Conservation (phyloP, 345 rosid species). For the Bretschneidera sinensis region DNA sequence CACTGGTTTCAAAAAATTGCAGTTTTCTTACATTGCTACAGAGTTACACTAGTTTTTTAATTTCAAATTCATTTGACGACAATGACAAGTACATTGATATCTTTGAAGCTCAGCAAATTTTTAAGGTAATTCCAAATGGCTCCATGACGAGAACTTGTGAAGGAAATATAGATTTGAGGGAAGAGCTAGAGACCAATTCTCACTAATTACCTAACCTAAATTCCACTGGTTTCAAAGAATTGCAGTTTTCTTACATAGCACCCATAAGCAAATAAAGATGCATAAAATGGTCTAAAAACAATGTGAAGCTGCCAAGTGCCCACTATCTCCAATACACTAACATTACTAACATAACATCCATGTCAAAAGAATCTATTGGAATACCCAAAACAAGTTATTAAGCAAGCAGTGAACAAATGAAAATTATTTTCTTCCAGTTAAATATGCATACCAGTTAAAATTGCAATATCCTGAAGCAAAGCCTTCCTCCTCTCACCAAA, state of each 20-base stretch:
- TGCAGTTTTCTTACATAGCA: too few species aligned
- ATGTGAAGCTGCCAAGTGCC: too few species aligned
- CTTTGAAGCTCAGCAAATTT: not conserved
- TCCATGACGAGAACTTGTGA: not conserved
- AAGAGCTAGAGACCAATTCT: too few species aligned
- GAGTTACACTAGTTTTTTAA: too few species aligned
- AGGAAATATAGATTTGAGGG: not conserved
- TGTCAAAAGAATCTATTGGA: not conserved
- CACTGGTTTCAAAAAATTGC: too few species aligned
- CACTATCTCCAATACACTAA: too few species aligned
- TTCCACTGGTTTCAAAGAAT: too few species aligned
- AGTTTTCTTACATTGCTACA: not conserved
- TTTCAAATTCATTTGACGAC: not conserved
- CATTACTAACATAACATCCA: too few species aligned
- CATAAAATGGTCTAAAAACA: too few species aligned
- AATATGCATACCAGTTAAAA: slow-evolving; percentile 58
- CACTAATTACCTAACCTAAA: too few species aligned
- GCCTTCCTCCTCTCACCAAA: slow-evolving; percentile 99
- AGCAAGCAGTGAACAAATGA: not conserved
- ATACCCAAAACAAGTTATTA: not conserved
- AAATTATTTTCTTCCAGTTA: not conserved
- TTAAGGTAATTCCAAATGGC: not conserved
- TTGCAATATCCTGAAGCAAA: slow-evolving; percentile 91
- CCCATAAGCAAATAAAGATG: too few species aligned
- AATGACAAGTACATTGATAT: not conserved